Evolutionary conservation across 2,329 filamentous ascomycete genomes (phyloP), one percentile per base, ranked within the genome.

Genomic region (Diaporthe helianthi): DNA sequence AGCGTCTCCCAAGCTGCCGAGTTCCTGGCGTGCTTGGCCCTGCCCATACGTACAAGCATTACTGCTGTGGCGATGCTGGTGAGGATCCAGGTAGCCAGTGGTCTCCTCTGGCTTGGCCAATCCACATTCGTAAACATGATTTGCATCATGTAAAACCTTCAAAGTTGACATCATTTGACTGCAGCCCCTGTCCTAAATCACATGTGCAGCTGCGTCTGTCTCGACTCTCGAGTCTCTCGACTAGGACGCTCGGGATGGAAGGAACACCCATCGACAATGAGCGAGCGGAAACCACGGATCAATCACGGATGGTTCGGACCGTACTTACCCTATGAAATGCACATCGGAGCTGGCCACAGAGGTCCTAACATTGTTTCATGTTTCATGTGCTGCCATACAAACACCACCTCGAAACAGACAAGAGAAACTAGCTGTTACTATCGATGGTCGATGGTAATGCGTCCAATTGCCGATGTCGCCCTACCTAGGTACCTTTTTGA

Each of bases 311-410:
- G 44, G 58, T 49, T 49, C 29, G 58, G 58, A 63, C n/a, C 8
- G n/a, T 29, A 38, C 29, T 3, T 8, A 29, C 7, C 9, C 15
- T 26, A 9, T 12, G 4, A 6, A 63, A 22, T 36, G n/a, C 29
- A 49, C 19, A 38, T 3, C 17, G 9, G 33, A 29, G 58, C n/a
- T 22, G 7, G 24, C 58, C 58, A 63, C 19, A 15, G 26, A 17
- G n/a, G 58, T 17, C 12, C 44, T 49, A 49, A 63, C 29, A 63
- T 63, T 63, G 44, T 63, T 63, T 63, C 58, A 49, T 49, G 41
- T 49, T 63, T 63, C 58, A 49, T 36, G 29, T 63, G 58, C 58
- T 46, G 29, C 29, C 58, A 47, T 19, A 49, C 41, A 49, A 63
- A 36, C 44, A 36, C 41, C 13, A 26, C 22, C 44, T 49, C 44